Percentiles rank a stretch among this genome's conserved stretches.
Evolutionary conservation across 2,329 filamentous ascomycete species (phyloP).

Genomic region (Verticillium klebahnii): DNA sequence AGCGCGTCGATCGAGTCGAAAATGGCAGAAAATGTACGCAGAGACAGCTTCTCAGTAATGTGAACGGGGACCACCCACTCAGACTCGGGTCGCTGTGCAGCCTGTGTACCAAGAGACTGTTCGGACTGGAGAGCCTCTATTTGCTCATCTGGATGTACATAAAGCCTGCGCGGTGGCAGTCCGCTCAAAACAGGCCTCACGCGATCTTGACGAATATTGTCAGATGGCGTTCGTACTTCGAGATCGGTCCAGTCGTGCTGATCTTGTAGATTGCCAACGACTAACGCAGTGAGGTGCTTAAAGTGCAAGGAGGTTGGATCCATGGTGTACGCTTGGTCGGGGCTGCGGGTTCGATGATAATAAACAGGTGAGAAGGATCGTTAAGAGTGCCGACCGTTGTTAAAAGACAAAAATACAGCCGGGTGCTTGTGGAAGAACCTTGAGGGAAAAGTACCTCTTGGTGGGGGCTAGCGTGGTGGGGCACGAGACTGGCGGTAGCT

Average conservation of each 20-base stretch:
- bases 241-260: conserved; percentile 72
- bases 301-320: neutral
- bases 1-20: conserved; percentile 58
- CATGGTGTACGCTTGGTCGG: too few relatives aligned
- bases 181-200: conserved; percentile 65
- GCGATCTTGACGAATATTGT: conserved; percentile 28
- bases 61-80: conserved; percentile 79
- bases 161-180: conserved; percentile 67
- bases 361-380: neutral
- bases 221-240: conserved; percentile 42
- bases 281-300: conserved; percentile 31
- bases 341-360: neutral
- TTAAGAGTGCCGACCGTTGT: neutral
- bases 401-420: too few relatives aligned
- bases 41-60: conserved; percentile 66
- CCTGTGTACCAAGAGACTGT: conserved; percentile 20
- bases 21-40: conserved; percentile 60
- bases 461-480: too few relatives aligned
- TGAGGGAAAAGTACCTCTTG: too few relatives aligned
- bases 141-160: conserved; percentile 80
- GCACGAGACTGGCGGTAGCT: too few relatives aligned
- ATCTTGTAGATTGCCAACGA: conserved; percentile 66
- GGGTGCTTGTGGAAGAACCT: too few relatives aligned
- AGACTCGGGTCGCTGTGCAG: conserved; percentile 48
- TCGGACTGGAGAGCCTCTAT: conserved; percentile 61